Base-by-base conservation (phyloP, 2,329 filamentous ascomycete genomes). In the Lasiodiplodia citricola region DNA sequence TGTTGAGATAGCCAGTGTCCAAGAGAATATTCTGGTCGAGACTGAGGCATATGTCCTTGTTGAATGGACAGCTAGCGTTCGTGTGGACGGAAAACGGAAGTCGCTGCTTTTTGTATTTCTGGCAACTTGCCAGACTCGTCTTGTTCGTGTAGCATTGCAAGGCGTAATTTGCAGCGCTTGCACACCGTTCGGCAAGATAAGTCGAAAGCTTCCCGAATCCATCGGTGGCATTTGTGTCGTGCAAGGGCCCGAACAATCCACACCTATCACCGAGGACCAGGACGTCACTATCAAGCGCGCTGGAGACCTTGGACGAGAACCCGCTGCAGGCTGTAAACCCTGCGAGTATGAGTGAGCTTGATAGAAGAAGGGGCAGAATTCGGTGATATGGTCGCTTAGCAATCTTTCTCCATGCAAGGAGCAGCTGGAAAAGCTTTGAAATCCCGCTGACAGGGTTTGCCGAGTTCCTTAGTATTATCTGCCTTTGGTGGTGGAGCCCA, bases 401-500 rank as follows among this genome's bases (percentile, higher is more conserved):
- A 16, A 21, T 56, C 1, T 28, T 13, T 3, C 38, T 62, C 66
- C 66, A 68, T 2, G 58, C 50, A 21, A 16, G 23, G 2, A 66
- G 6, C 7, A 60, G 14, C n/a, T 21, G 10, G 1, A 66, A 3
- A 16, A 70, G 52, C 16, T 21, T 37, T 18, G 23, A 47, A 5
- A 66, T 14, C 1, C 47, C 68, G 23, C 47, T 63, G 3, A 35
- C 14, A n/a, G 50, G 57, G 44, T n/a, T 68, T 18, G 68, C 41
- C 6, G 70, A 57, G 31, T 71, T 71, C 7, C 69, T 44, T 3
- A 70, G 69, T 7, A 60, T 64, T 1, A 60, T 67, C 23, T 70
- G 69, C 54, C 67, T 47, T 38, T 69, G 76, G 28, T 78, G 75
- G 52, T 77, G 70, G 0, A 77, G 25, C 2, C 64, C 70, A 50